Base-by-base conservation (phyloP, 768 basidiomycete genomes). In the Lyophyllum atratum region DNA sequence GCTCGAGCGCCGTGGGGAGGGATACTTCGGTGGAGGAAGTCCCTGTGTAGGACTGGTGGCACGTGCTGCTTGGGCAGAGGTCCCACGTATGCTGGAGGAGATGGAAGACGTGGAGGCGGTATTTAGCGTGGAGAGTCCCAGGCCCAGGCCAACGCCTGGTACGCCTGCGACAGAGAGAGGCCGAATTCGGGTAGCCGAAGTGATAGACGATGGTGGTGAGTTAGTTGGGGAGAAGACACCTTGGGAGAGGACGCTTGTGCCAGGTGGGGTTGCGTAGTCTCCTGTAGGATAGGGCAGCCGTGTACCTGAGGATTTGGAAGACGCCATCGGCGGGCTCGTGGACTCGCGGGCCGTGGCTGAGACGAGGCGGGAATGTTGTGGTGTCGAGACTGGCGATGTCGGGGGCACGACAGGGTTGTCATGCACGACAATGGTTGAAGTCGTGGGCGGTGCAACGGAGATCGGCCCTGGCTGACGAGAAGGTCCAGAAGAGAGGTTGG, bases 211-310 rank as follows among this genome's bases (percentile, higher is more conserved):
- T 12, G 83, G 76, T 1, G 82, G 76, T 2, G 80, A 81, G 33
- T 70, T 71, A 2, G 75, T 64, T 10, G 79, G 76, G 0, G 77
- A 78, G 63, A 77, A 76, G 7, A 74, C 61, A 43, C 66, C 78
- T 52, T 68, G 77, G 51, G 60, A 65, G 57, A 64, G 64, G 40
- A 58, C 54, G 11, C 68, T 65, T 1, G 79, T 68, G 33, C 85
- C 81, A 0, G 84, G 73, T 0, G 88, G 88, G 10, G 85, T 85
- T 5, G 89, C 77, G 57, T 94, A 93, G 63, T 94, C 92, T 3
- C 92, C 92, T 2, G 86, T 86, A 17, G 92, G 92, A 60, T 93
- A 93, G 22, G 92, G 90, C 15, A 92, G 74, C 33, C 90, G 83
- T 31, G 84, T 86, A 17, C 72, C 78, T 28, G 70, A 76, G 15